Evolutionary conservation across 1,139 yeast species (phyloP).

Genomic region (Candida glucosophila): DNA sequence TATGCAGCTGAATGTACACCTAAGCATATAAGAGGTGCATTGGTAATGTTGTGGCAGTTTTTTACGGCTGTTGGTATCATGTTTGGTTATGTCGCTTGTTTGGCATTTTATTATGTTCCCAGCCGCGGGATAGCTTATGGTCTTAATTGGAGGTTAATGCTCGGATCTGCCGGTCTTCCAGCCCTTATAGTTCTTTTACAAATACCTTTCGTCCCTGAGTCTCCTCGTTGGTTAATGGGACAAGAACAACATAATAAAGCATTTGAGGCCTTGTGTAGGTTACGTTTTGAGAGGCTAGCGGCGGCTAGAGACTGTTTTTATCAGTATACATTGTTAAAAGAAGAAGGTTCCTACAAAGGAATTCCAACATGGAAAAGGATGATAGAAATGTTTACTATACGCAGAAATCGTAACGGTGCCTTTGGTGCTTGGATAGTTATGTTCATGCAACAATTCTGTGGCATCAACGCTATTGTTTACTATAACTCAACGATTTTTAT

Average conservation of each 20-base stretch:
- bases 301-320: slow-evolving; percentile 76
- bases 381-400: slow-evolving; percentile 51
- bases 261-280: slow-evolving; percentile 37
- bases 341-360: slow-evolving; percentile 50
- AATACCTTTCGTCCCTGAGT: slow-evolving; percentile 67
- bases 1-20: slow-evolving; percentile 80
- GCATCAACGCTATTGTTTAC: slow-evolving; percentile 82
- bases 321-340: slow-evolving; percentile 56
- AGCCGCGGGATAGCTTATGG: slow-evolving; percentile 33
- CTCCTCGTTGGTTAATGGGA: slow-evolving; percentile 77
- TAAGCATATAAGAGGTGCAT: slow-evolving; percentile 65
- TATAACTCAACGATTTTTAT: slow-evolving; percentile 68
- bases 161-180: slow-evolving; percentile 71
- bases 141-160: slow-evolving; percentile 73
- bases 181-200: slow-evolving; percentile 61
- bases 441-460: slow-evolving; percentile 92
- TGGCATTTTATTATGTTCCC: slow-evolving; percentile 43
- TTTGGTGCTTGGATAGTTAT: slow-evolving; percentile 75
- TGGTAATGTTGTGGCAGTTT: slow-evolving; percentile 85
- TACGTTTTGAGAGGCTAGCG: slow-evolving; percentile 45
- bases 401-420: slow-evolving; percentile 80
- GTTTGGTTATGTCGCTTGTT: slow-evolving; percentile 65
- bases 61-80: slow-evolving; percentile 85
- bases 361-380: slow-evolving; percentile 45
- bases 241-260: slow-evolving; percentile 53